Evolutionary conservation across 208 protist species (phyloP), one percentile per base, ranked within the genome.

Genomic region (Acanthamoeba sp.): DNA sequence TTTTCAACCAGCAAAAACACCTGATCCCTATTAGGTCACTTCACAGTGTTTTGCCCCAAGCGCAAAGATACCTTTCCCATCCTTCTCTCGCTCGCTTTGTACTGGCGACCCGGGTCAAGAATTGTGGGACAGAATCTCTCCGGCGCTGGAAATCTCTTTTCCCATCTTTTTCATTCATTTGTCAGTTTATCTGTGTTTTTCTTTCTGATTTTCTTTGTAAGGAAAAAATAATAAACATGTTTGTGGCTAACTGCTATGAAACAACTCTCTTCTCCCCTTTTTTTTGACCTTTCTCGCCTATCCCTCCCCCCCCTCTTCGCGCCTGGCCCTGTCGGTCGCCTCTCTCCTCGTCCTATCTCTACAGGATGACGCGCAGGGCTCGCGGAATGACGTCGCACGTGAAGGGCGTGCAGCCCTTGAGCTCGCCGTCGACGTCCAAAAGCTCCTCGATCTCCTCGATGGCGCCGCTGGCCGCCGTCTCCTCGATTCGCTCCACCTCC

Each of bases 1-100:
- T 94, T 94, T 94, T 82, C 91, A 94, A 94, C 66, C 66, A 88
- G 78, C 76, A 94, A 90, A 94, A 94, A 84, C 84, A 80, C 91
- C 59, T 94, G 78, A 90, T 88, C 84, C 78, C 84, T 94, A 90
- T 85, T 88, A 94, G 78, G 91, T 94, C 91, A 94, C 91, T 94
- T 84, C 76, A 73, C 73, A 84, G 84, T 80, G 91, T 94, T 90
- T 84, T 94, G 91, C 91, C 91, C 91, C 91, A 94, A 94, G 91
- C 91, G 91, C 91, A 94, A 94, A 94, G 91, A 94, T 94, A 82
- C 66, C 16, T 6, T 24, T 1, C 55, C 7, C 55, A 6, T 62
- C 24, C 55, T 20, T 14, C 55, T 20, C 22, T 2, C 9, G 14
- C 16, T 14, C 2, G 1, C 1, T 62, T 24, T 62, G 55, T 62